phyloP scores from a whole-genome alignment of 176 grass and related monocot genomes.

The Triticum monococcum region DNA sequence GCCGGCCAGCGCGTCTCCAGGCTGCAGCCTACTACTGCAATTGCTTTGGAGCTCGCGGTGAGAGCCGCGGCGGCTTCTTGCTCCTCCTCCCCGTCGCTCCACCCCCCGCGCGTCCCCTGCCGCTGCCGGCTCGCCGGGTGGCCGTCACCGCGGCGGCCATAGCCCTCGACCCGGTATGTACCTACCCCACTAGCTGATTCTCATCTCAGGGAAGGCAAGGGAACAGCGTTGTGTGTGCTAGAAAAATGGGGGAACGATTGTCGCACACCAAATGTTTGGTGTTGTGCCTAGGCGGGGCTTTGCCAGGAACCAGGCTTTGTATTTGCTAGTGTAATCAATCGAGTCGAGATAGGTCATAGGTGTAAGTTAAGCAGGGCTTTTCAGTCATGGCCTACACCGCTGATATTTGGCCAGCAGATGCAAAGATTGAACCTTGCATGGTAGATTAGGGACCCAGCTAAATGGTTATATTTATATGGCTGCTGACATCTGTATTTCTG shows the following conservation, averaged over 20 bases:
- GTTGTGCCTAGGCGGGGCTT: background rate
- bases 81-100: constrained; percentile 14
- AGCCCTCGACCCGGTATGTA: constrained; percentile 51
- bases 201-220: background rate
- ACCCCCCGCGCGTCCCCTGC: background rate
- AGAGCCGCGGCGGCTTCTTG: background rate
- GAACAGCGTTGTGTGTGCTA: background rate
- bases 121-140: constrained; percentile 18
- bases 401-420: background rate
- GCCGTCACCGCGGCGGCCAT: background rate
- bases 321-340: no score
- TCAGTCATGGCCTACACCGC: background rate
- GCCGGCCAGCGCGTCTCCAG: background rate
- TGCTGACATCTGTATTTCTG: background rate
- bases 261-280: background rate
- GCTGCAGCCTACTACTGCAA: background rate
- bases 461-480: background rate
- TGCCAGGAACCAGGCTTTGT: background rate
- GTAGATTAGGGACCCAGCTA: background rate
- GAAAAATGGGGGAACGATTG: background rate
- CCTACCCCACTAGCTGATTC: background rate
- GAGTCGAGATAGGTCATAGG: no score
- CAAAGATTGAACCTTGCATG: no score
- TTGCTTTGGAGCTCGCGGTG: constrained; percentile 16
- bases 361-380: no score